Conservation (phyloP, 345 rosid genomes). For the Garcia nutans region DNA sequence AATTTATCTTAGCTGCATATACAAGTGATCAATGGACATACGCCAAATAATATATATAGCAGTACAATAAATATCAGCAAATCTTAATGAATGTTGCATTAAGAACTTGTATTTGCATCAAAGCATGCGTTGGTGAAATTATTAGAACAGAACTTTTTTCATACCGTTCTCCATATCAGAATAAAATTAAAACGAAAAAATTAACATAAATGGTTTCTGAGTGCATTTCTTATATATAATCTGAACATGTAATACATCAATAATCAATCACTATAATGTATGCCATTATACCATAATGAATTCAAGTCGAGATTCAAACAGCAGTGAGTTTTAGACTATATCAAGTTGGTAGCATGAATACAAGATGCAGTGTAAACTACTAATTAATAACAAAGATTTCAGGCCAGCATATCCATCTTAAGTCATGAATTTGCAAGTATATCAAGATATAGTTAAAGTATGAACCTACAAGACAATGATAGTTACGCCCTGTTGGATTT, state of each 20-base stretch:
- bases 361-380: not conserved
- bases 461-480: not conserved
- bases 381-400: not conserved
- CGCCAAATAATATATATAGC: not conserved
- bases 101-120: too few relatives aligned
- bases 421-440: not conserved
- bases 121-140: not conserved
- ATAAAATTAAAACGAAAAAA: too few relatives aligned
- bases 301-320: not conserved
- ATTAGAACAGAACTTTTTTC: too few relatives aligned
- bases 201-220: too few relatives aligned
- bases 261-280: too few relatives aligned
- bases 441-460: not conserved
- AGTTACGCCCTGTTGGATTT: too few relatives aligned
- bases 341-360: not conserved
- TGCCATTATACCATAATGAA: not conserved
- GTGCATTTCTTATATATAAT: too few relatives aligned
- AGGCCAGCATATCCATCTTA: not conserved
- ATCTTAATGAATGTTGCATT: too few relatives aligned
- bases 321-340: not conserved
- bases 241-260: too few relatives aligned
- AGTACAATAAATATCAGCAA: not conserved
- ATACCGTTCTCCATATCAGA: not conserved
- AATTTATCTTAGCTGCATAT: not conserved
- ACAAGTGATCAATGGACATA: not conserved